A percentile compares a stretch with the other conserved stretches of the same genome.
phyloP scores from a whole-genome alignment of 2,329 filamentous ascomycete species.

The Hypoxylon sp. region DNA sequence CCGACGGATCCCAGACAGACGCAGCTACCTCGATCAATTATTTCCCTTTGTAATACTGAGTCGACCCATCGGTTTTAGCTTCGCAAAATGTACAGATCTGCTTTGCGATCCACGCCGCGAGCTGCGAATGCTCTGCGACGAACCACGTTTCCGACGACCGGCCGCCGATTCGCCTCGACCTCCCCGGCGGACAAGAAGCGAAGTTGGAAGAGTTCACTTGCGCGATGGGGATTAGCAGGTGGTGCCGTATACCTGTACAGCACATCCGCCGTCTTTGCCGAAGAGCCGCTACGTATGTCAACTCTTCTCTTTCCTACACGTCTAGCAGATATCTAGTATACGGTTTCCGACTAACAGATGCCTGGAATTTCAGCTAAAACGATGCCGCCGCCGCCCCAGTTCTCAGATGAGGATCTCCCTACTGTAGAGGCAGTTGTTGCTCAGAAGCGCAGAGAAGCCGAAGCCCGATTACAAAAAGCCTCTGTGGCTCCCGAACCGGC shows the following conservation, averaged over 20 bases:
- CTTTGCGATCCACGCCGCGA: conserved; percentile 58
- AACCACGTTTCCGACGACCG: conserved; percentile 49
- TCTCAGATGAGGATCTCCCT: conserved; percentile 64
- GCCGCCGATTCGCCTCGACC: conserved; percentile 63
- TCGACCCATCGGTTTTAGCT: neutral
- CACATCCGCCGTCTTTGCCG: conserved; percentile 85
- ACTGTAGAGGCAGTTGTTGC: conserved; percentile 74
- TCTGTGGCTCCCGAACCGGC: conserved; percentile 43
- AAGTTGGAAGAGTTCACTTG: conserved; percentile 80
- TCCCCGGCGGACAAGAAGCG: conserved; percentile 70
- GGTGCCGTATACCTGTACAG: conserved; percentile 93
- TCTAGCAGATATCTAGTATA: neutral
- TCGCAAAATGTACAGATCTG: conserved; percentile 61
- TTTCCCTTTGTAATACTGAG: neutral
- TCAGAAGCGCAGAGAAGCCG: conserved; percentile 63
- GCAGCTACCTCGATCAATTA: neutral
- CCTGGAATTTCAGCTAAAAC: conserved; percentile 37
- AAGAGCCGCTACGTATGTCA: conserved; percentile 76
- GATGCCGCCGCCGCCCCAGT: conserved; percentile 57
- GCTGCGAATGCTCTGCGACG: conserved; percentile 54
- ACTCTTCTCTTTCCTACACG: conserved; percentile 1
- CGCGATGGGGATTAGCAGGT: conserved; percentile 78
- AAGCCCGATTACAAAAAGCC: conserved; percentile 45
- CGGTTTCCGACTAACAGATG: conserved; percentile 4
- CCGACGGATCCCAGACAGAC: neutral